A percentile compares a stretch with the other conserved stretches of the same genome.
Evolutionary conservation across 257 asterid genomes (phyloP).

Genomic region (Solanum habrochaites): DNA sequence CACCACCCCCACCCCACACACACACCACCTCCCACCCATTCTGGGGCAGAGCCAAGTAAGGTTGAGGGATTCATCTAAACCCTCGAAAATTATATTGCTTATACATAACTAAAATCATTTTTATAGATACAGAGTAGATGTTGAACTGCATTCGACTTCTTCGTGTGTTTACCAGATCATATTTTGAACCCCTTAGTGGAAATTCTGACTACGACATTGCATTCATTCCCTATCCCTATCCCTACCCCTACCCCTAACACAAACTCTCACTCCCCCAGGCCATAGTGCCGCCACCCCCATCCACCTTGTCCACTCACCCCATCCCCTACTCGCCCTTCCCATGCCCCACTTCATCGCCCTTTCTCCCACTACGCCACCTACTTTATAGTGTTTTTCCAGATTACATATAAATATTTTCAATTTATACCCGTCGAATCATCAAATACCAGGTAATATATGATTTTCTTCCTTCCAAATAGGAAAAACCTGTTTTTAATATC

Average conservation of each 20-base stretch:
- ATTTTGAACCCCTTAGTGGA: neutral
- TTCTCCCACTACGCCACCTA: neutral
- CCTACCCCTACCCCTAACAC: neutral
- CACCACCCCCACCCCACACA: neutral
- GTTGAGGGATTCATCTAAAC: neutral
- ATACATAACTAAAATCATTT: neutral
- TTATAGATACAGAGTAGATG: neutral
- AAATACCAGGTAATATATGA: neutral
- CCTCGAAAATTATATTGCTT: neutral
- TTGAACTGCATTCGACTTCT: neutral
- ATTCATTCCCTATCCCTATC: neutral
- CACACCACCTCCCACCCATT: neutral
- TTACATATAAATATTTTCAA: neutral
- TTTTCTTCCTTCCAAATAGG: neutral
- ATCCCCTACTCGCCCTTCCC: neutral
- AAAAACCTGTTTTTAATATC: neutral
- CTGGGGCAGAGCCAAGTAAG: neutral
- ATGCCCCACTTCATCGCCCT: neutral
- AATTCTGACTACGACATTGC: neutral
- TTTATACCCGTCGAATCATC: neutral
- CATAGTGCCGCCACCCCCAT: neutral
- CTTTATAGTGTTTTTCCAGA: neutral
- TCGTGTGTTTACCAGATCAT: neutral
- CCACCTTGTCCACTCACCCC: neutral
- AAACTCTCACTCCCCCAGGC: neutral